Conservation (phyloP, 2,329 filamentous ascomycete genomes). For the Ilyonectria sp. region DNA sequence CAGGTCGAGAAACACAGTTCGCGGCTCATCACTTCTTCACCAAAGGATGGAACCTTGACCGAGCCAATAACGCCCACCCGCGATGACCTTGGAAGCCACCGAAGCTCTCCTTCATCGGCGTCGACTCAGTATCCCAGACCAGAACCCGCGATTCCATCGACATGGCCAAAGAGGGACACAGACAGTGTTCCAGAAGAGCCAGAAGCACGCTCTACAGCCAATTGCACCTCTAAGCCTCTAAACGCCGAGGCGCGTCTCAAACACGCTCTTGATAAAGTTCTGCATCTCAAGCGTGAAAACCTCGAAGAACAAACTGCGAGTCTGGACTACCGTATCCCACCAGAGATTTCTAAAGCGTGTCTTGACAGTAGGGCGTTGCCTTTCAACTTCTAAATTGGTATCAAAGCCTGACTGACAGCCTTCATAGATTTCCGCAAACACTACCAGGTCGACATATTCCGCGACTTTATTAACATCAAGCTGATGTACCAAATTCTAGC, state of each 20-base stretch:
- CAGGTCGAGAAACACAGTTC: too few relatives aligned
- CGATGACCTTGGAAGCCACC: background rate
- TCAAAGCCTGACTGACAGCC: background rate
- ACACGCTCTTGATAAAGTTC: conserved; percentile 5
- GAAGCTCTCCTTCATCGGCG: background rate
- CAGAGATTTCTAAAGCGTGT: background rate
- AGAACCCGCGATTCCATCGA: background rate
- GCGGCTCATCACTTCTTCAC: background rate
- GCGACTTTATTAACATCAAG: conserved; percentile 19
- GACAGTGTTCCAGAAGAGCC: background rate
- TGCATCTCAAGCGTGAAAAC: background rate
- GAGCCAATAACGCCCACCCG: background rate
- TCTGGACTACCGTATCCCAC: background rate
- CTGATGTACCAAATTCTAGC: conserved; percentile 18
- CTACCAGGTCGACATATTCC: conserved; percentile 20
- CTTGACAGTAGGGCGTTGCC: background rate
- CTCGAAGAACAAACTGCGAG: background rate
- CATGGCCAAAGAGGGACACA: background rate
- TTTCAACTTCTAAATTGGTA: background rate
- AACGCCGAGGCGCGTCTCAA: conserved; percentile 7
- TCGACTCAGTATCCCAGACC: background rate
- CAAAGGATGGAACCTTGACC: background rate
- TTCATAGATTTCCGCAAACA: conserved; percentile 13
- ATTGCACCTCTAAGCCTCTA: background rate
- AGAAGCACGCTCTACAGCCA: background rate